Evolutionary conservation across 2,329 filamentous ascomycete genomes (phyloP), one percentile per base, ranked within the genome.

Genomic region (Cladosporium colombiae): DNA sequence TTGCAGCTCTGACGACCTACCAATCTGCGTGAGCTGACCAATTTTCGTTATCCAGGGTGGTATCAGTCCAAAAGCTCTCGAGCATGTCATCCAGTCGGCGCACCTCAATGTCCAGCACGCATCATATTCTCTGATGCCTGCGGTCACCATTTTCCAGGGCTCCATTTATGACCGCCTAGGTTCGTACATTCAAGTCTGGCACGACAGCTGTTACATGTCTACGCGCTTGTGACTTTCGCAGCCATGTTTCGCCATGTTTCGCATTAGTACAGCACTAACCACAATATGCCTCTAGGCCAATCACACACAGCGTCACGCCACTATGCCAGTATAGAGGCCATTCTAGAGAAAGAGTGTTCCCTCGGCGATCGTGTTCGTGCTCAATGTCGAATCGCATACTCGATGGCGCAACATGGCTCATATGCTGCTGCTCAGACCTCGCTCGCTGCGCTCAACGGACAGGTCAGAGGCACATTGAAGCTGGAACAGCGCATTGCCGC

Each of bases 351-450:
- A n/a, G 81, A 81, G 57, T 83, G 84, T 40, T 84, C 88, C 0
- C 86, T 93, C 52, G 92, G 96, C 68, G 94, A 98, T 71, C 85
- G 88, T 59, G 83, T 97, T 35, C 91, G 90, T 71, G 86, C 91
- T 37, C 88, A 84, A 0, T 92, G 91, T 71, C 87, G 90, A 5
- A 84, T 89, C 65, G 89, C 92, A 2, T 86, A 89, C 67, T 81
- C 88, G 59, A 82, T 90, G 6, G 84, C 86, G 10, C 85, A 88
- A 65, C 84, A 81, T 56, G 93, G 94, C 1, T 84, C 83, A 35
- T 96, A 93, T 73, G 85, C 88, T 25, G 85, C 90, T 59, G 92
- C 90, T 0, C 82, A 89, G 62, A 78, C 81, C 14, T 81, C 82
- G 29, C 80, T 94, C 55, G 84, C 89, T 62, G 79, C 81, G 31